Conservation (phyloP, 2,329 filamentous ascomycete genomes). For the Ceratocystiopsis brevicomis region DNA sequence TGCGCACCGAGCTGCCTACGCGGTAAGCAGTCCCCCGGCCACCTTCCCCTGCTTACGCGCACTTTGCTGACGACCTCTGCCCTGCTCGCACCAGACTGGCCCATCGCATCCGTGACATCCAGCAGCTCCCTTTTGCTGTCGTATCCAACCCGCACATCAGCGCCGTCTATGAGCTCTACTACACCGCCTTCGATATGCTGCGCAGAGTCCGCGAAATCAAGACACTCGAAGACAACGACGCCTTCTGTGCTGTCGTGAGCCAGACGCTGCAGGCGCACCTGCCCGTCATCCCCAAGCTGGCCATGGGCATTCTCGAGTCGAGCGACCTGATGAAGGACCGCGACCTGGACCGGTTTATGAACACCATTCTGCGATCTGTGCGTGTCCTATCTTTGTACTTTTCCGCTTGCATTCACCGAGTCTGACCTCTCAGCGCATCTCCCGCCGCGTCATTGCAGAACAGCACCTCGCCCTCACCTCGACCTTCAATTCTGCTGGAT, state of each 20-base stretch:
- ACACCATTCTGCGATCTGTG: conserved; percentile 75
- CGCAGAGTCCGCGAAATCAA: conserved; percentile 70
- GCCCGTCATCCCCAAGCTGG: conserved; percentile 80
- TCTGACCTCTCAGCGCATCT: conserved; percentile 49
- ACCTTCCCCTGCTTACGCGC: neutral
- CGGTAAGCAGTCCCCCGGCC: conserved; percentile 25
- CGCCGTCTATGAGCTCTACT: conserved; percentile 92
- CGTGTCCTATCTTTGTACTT: conserved; percentile 13
- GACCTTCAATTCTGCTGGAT: conserved; percentile 78
- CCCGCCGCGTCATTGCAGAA: conserved; percentile 87
- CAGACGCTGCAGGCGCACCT: conserved; percentile 72
- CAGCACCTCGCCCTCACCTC: conserved; percentile 91
- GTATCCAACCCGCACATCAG: conserved; percentile 90
- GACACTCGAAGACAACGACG: conserved; percentile 75
- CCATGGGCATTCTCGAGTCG: conserved; percentile 87
- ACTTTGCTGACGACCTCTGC: neutral
- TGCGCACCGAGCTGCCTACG: conserved; percentile 81
- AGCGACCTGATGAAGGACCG: conserved; percentile 62
- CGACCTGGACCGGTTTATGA: conserved; percentile 87
- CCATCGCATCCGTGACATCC: conserved; percentile 91
- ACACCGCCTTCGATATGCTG: conserved; percentile 84
- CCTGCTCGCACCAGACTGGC: conserved; percentile 41
- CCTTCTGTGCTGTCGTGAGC: conserved; percentile 62
- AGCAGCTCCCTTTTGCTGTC: conserved; percentile 85
- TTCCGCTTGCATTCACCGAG: neutral